Conservation (phyloP, 345 rosid genomes). For the Gossypium australe region DNA sequence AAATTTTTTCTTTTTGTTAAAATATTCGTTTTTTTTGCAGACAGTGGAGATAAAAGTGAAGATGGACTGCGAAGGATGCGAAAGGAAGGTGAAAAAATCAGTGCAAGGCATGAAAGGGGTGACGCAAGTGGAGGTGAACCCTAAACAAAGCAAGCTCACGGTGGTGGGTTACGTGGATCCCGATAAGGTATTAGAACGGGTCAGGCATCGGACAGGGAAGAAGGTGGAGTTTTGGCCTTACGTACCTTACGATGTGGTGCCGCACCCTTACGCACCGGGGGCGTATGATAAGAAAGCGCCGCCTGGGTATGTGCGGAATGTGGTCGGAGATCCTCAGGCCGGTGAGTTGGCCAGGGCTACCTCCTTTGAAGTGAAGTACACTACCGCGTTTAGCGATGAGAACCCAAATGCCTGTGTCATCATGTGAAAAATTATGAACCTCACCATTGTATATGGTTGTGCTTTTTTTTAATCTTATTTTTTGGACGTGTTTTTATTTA, state of each 20-base stretch:
- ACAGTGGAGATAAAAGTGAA: slow-evolving; percentile 60
- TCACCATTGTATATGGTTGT: neutral
- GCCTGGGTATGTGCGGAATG: neutral
- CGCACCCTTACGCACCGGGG: neutral
- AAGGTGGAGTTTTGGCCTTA: slow-evolving; percentile 42
- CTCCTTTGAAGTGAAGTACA: slow-evolving; percentile 51
- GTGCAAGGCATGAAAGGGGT: slow-evolving; percentile 60
- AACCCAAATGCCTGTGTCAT: slow-evolving; percentile 47
- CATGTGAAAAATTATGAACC: slow-evolving; percentile 26
- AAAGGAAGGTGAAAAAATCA: slow-evolving; percentile 47
- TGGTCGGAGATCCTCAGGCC: neutral
- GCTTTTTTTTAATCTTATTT: too few relatives aligned
- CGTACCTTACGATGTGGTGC: neutral
- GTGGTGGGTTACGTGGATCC: slow-evolving; percentile 63
- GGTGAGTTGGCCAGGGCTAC: slow-evolving; percentile 56
- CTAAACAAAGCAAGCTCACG: slow-evolving; percentile 49
- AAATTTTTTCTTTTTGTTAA: neutral
- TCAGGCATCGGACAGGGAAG: slow-evolving; percentile 62
- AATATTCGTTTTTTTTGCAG: slow-evolving; percentile 15
- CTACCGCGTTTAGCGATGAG: slow-evolving; percentile 61
- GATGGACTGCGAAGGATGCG: slow-evolving; percentile 77
- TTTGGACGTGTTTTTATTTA: too few relatives aligned
- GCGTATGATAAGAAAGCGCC: slow-evolving; percentile 1
- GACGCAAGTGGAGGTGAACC: slow-evolving; percentile 45
- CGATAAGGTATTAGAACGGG: slow-evolving; percentile 45